Conservation (phyloP, 495 filamentous ascomycete genomes). For the Pyrenula massariospora region DNA sequence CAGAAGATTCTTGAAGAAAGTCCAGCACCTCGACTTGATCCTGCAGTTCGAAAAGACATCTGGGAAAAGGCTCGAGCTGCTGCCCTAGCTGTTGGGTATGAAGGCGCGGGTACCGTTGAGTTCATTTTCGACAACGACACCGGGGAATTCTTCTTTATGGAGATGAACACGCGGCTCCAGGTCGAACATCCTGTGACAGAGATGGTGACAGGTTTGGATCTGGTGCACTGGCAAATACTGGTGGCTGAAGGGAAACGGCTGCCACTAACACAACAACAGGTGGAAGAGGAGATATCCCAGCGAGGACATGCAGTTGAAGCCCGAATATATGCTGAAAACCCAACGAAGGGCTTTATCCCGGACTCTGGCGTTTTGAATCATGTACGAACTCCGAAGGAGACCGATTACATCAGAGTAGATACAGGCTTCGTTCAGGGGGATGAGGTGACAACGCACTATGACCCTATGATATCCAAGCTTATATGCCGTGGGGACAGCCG, state of each 20-base stretch:
- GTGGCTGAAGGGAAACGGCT: constrained; percentile 78
- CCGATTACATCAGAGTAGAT: constrained; percentile 74
- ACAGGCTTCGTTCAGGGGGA: constrained; percentile 86
- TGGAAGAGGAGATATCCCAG: constrained; percentile 63
- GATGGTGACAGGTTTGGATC: constrained; percentile 88
- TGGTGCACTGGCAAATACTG: constrained; percentile 93
- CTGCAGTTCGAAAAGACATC: constrained; percentile 69
- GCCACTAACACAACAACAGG: constrained; percentile 75
- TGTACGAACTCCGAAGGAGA: constrained; percentile 57
- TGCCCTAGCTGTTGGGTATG: constrained; percentile 84
- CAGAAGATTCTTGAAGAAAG: constrained; percentile 98
- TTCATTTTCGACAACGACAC: constrained; percentile 98
- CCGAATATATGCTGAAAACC: constrained; percentile 93
- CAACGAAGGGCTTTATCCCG: constrained; percentile 78
- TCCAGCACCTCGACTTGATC: constrained; percentile 75
- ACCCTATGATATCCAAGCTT: constrained; percentile 97
- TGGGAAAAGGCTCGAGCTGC: constrained; percentile 91
- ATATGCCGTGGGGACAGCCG: constrained; percentile 78
- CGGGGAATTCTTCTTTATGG: constrained; percentile 96
- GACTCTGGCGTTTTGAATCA: constrained; percentile 85
- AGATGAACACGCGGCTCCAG: constrained; percentile 97
- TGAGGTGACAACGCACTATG: constrained; percentile 88
- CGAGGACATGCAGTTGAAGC: constrained; percentile 87
- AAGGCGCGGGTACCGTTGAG: constrained; percentile 93
- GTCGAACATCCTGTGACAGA: constrained; percentile 98